phyloP scores from a whole-genome alignment of 1,284 basidiomycete genomes.

The Xerocomus minutiporus region DNA sequence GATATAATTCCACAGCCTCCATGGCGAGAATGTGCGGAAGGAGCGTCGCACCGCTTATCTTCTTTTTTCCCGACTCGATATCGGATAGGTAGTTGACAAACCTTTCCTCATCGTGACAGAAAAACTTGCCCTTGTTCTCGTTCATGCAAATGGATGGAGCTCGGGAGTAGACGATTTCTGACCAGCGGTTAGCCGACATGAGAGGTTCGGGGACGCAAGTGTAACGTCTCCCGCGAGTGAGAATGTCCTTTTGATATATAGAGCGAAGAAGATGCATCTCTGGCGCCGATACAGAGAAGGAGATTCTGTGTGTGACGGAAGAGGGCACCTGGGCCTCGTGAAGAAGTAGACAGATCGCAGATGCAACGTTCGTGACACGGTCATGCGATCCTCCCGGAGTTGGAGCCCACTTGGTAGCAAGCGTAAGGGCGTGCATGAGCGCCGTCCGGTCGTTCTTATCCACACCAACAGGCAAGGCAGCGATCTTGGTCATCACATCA shows the following conservation, averaged over 20 bases:
- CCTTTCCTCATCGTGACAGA: slow-evolving; percentile 51
- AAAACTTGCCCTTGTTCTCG: slow-evolving; percentile 49
- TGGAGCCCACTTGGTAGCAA: slow-evolving; percentile 69
- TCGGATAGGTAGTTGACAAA: slow-evolving; percentile 53
- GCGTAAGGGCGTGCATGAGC: slow-evolving; percentile 44
- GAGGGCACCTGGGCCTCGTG: slow-evolving; percentile 32
- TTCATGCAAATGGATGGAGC: slow-evolving; percentile 62
- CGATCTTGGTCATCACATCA: slow-evolving; percentile 34
- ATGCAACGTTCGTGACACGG: slow-evolving; percentile 56
- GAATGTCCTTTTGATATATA: slow-evolving; percentile 50
- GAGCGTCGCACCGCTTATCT: slow-evolving; percentile 59
- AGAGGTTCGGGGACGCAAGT: slow-evolving; percentile 50
- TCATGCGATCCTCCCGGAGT: slow-evolving; percentile 56
- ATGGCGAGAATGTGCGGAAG: slow-evolving; percentile 53
- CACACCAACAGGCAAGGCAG: slow-evolving; percentile 25
- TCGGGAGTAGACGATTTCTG: slow-evolving; percentile 48
- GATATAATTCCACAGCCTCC: slow-evolving; percentile 32
- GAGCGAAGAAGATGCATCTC: slow-evolving; percentile 44
- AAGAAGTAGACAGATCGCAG: slow-evolving; percentile 55
- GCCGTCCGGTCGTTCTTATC: slow-evolving; percentile 33
- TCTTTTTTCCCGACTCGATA: slow-evolving; percentile 51
- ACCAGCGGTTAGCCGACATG: slow-evolving; percentile 61
- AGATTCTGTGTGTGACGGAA: slow-evolving; percentile 20
- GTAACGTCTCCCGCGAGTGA: slow-evolving; percentile 51
- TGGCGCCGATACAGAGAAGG: slow-evolving; percentile 25